Evolutionary conservation across 352 stramenopile genomes (phyloP).

Genomic region (Globisporangium viniferum): DNA sequence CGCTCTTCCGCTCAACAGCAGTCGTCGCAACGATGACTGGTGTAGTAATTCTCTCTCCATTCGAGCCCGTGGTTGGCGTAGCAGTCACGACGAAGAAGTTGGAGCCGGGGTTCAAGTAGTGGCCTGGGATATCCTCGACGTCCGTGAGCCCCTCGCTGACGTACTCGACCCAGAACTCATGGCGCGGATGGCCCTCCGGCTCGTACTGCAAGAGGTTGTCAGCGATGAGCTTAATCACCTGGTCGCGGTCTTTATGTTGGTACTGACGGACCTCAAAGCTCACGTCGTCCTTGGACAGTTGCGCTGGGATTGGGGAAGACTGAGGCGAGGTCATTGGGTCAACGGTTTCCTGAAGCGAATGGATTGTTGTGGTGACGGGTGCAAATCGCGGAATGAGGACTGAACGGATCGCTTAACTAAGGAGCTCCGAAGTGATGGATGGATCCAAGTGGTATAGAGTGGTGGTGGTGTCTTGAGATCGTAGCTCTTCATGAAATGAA

Average conservation of each 20-base stretch:
- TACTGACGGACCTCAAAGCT: constrained; percentile 18
- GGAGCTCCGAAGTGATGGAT: too few relatives aligned
- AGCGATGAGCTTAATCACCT: constrained; percentile 19
- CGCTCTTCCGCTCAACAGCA: constrained; percentile 4
- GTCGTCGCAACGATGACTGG: constrained; percentile 13
- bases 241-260: constrained; percentile 7
- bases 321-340: background rate
- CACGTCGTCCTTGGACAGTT: background rate
- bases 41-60: background rate
- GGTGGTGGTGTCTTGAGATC: too few relatives aligned
- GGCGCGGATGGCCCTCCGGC: background rate
- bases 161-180: constrained; percentile 19
- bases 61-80: background rate
- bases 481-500: too few relatives aligned
- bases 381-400: too few relatives aligned
- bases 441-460: too few relatives aligned
- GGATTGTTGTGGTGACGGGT: too few relatives aligned
- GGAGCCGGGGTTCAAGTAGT: constrained; percentile 11
- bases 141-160: constrained; percentile 22
- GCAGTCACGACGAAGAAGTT: constrained; percentile 14
- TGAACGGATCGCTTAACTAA: too few relatives aligned
- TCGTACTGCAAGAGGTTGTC: constrained; percentile 13
- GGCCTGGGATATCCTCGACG: constrained; percentile 6
- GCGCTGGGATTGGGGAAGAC: background rate
- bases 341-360: too few relatives aligned